Percentiles rank a stretch among this genome's conserved stretches.
phyloP scores from a whole-genome alignment of 202 grass and related monocot species.

The Tripidium arundinaceum region DNA sequence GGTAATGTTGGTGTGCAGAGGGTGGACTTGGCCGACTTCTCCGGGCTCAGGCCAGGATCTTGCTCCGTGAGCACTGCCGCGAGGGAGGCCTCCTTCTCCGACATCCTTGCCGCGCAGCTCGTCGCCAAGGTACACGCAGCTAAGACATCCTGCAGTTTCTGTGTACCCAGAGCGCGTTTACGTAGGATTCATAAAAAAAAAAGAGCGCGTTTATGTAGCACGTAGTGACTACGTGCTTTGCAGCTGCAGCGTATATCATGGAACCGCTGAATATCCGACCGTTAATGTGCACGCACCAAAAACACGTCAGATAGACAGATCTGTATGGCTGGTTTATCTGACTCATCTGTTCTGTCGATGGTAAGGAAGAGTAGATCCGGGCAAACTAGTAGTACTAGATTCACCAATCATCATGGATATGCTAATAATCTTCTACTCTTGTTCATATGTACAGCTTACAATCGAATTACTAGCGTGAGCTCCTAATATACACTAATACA shows the following conservation, averaged over 20 bases:
- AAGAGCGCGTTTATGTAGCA: no score
- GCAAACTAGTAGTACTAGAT: background rate
- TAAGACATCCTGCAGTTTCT: background rate
- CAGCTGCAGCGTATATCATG: background rate
- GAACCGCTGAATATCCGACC: background rate
- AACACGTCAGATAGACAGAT: background rate
- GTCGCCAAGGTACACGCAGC: slow-evolving; percentile 35
- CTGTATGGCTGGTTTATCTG: background rate
- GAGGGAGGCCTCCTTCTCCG: slow-evolving; percentile 58
- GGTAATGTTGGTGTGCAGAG: slow-evolving; percentile 24
- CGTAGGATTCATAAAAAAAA: no score
- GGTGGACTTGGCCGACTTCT: slow-evolving; percentile 59
- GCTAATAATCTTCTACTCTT: background rate
- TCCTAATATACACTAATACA: background rate
- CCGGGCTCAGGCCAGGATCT: slow-evolving; percentile 50
- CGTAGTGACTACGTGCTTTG: background rate
- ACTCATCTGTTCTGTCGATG: background rate
- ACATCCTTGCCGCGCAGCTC: slow-evolving; percentile 54
- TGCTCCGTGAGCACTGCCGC: slow-evolving; percentile 40
- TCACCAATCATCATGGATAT: background rate
- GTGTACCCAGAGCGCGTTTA: background rate
- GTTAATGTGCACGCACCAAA: background rate
- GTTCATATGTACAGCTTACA: background rate
- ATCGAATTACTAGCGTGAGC: background rate
- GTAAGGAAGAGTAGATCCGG: background rate